phyloP scores from a whole-genome alignment of 1,139 yeast species.

The Pneumocystis carinii region DNA sequence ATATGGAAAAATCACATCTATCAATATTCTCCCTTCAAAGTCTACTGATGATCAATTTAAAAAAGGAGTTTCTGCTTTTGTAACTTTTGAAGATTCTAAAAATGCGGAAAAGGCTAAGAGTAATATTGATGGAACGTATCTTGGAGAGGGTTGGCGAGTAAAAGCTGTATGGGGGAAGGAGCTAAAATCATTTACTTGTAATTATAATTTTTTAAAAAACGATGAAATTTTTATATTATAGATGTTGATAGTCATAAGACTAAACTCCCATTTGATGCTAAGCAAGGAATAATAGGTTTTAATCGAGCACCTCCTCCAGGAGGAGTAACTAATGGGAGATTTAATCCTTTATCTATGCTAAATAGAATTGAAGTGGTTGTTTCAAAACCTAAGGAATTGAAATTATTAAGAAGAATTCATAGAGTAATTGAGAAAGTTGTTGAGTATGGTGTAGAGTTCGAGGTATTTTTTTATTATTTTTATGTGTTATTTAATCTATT shows the following conservation, averaged over 20 bases:
- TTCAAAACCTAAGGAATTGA: neutral
- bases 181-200: neutral
- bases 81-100: neutral
- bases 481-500: neutral
- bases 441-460: slow-evolving; percentile 1
- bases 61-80: slow-evolving; percentile 2
- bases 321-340: neutral
- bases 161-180: slow-evolving; percentile 1
- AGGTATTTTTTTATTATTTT: neutral
- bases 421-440: neutral
- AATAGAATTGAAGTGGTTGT: slow-evolving; percentile 1
- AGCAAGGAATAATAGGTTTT: neutral
- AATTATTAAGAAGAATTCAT: neutral
- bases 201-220: neutral
- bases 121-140: neutral
- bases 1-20: neutral
- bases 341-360: neutral
- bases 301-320: neutral
- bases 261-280: slow-evolving; percentile 1
- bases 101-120: slow-evolving; percentile 1
- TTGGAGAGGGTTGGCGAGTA: neutral
- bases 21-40: slow-evolving; percentile 1
- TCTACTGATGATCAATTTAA: neutral
- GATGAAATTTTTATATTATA: neutral
- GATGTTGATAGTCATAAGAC: neutral